Conservation (phyloP, 2,329 filamentous ascomycete genomes). For the Aspergillus latus region DNA sequence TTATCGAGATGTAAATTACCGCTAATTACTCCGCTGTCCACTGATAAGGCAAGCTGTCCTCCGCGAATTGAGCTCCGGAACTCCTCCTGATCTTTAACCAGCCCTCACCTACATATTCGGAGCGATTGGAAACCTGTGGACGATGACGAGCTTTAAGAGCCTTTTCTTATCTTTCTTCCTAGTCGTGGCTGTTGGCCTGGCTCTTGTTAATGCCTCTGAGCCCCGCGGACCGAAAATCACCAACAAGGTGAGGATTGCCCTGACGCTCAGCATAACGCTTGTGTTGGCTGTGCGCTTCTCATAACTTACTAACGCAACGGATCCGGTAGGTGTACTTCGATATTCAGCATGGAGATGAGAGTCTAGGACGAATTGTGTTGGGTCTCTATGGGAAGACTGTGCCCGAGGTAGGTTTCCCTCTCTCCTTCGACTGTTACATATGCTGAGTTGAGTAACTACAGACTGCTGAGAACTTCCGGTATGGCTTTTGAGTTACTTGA, state of each 20-base stretch:
- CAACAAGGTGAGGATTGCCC: slow-evolving; percentile 63
- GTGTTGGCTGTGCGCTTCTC: not conserved
- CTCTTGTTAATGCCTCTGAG: slow-evolving; percentile 67
- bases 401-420: slow-evolving; percentile 53
- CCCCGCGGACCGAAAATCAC: slow-evolving; percentile 82
- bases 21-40: slow-evolving; percentile 10
- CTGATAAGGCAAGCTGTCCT: slow-evolving; percentile 41
- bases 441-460: slow-evolving; percentile 27
- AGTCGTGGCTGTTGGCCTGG: slow-evolving; percentile 69
- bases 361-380: slow-evolving; percentile 61
- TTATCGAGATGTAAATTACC: not conserved
- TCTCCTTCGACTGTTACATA: not conserved
- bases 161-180: slow-evolving; percentile 66
- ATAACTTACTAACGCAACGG: slow-evolving; percentile 12
- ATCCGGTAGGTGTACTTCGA: slow-evolving; percentile 61
- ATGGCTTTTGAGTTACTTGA: slow-evolving; percentile 15
- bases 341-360: slow-evolving; percentile 62
- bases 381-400: slow-evolving; percentile 68
- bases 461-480: slow-evolving; percentile 67
- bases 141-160: slow-evolving; percentile 37
- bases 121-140: slow-evolving; percentile 17
- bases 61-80: slow-evolving; percentile 10
- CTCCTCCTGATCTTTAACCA: slow-evolving; percentile 17
- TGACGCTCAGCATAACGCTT: not conserved
- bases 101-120: slow-evolving; percentile 18